Conservation (phyloP, 768 basidiomycete species). For the Collybia sp. region DNA sequence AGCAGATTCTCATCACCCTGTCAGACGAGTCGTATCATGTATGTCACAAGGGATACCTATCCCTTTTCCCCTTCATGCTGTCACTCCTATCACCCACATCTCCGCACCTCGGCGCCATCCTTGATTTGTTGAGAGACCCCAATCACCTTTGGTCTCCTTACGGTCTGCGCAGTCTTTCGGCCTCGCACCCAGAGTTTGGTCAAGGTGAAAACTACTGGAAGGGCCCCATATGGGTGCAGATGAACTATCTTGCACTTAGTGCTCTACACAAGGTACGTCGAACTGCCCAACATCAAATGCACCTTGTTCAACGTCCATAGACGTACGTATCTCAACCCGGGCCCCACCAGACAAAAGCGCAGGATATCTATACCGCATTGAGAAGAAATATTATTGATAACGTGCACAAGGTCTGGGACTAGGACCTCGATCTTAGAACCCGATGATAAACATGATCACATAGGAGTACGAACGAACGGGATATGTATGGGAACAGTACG, state of each 20-base stretch:
- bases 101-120: slow-evolving; percentile 73
- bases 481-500: slow-evolving; percentile 98
- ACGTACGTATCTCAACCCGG: slow-evolving; percentile 76
- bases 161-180: slow-evolving; percentile 85
- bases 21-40: slow-evolving; percentile 89
- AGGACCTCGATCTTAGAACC: not conserved
- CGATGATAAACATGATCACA: not conserved
- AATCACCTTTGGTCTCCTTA: slow-evolving; percentile 88
- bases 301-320: slow-evolving; percentile 14
- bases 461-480: slow-evolving; percentile 92
- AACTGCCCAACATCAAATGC: not conserved
- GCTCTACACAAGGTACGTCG: slow-evolving; percentile 67
- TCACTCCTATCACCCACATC: slow-evolving; percentile 75
- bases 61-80: slow-evolving; percentile 89
- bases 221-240: slow-evolving; percentile 95
- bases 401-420: slow-evolving; percentile 49
- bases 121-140: slow-evolving; percentile 77
- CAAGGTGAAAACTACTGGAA: slow-evolving; percentile 96
- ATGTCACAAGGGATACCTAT: slow-evolving; percentile 91
- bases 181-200: slow-evolving; percentile 87
- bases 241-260: slow-evolving; percentile 88
- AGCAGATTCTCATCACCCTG: slow-evolving; percentile 2
- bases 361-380: slow-evolving; percentile 75
- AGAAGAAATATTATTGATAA: slow-evolving; percentile 83
- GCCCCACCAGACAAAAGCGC: slow-evolving; percentile 74